Base-by-base conservation (phyloP, 169 alveolate species). In the Plasmodium chabaudi region DNA sequence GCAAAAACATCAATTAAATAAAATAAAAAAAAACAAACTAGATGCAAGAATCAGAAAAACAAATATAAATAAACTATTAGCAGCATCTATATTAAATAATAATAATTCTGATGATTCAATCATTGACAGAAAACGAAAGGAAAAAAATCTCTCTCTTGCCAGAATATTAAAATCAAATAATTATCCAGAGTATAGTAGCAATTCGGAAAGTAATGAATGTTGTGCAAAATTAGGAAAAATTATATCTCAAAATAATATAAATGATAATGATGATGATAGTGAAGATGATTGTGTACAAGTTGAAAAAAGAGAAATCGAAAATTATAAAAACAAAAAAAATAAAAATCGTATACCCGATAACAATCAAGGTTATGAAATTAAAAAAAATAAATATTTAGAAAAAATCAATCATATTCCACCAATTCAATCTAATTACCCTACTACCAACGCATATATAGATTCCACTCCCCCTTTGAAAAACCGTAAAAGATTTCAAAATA, bases 261-360 rank as follows among this genome's bases (percentile, higher is more conserved):
- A 39, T 72, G 60, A 25, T 4, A 60, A 72, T 72, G 57, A 72
- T 15, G 19, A 56, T 72, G 60, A 25, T 9, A 60, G 59, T 72
- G 57, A 57, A 39, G 57, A 56, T 7, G 70, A 57, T 57, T 72
- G 71, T 57, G 71, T 72, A 27, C 19, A 72, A 15, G 87, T 72
- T 15, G 87, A 72, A 27, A 72, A 72, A 27, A 9, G 84, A 71
- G 69, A 71, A 71, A 71, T 71, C 49, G 84, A 53, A 71, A 42
- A 71, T 34, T 9, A 7, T 71, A 71, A 51, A 60, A 70, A 19
- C 9, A 70, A 71, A 67, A 71, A 71, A 71, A 70, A 70, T 13
- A 70, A 70, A 70, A 21, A 70, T 57, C 13, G 55, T 10, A 13
- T 15, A 21, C 10, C 44, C 4, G 60, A 51, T 27, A 5, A 27